Evolutionary conservation across 805 yeast genomes (phyloP).

Genomic region (Ogataea zsoltii): DNA sequence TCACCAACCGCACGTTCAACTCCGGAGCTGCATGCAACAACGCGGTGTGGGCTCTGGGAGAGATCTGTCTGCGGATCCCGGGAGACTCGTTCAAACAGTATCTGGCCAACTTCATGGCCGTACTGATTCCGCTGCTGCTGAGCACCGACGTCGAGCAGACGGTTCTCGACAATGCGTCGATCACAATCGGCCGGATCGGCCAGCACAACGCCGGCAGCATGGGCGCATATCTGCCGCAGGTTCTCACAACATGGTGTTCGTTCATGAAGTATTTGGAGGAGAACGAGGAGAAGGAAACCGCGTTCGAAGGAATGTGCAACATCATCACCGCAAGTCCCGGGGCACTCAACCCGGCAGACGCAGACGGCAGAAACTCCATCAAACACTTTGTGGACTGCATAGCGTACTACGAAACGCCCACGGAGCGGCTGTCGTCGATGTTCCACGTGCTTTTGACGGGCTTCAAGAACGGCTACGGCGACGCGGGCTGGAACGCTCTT

Average conservation of each 20-base stretch:
- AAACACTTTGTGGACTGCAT: slow-evolving; percentile 59
- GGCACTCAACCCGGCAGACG: slow-evolving; percentile 49
- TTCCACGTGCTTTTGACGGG: slow-evolving; percentile 48
- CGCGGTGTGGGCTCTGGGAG: slow-evolving; percentile 94
- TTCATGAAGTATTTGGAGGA: slow-evolving; percentile 68
- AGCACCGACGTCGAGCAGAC: slow-evolving; percentile 56
- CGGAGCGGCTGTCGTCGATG: slow-evolving; percentile 42
- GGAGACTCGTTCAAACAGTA: slow-evolving; percentile 50
- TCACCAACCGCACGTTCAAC: slow-evolving; percentile 50
- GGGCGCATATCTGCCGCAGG: slow-evolving; percentile 57
- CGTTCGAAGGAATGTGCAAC: slow-evolving; percentile 81
- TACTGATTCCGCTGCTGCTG: slow-evolving; percentile 61
- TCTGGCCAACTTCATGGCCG: slow-evolving; percentile 51
- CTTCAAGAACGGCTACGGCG: slow-evolving; percentile 50
- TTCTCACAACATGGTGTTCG: slow-evolving; percentile 69
- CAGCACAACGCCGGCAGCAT: slow-evolving; percentile 57
- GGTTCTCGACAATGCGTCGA: slow-evolving; percentile 83
- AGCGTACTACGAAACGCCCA: slow-evolving; percentile 53
- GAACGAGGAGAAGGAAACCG: slow-evolving; percentile 84
- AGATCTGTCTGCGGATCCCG: slow-evolving; percentile 64
- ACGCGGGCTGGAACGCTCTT: slow-evolving; percentile 29
- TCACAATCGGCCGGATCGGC: slow-evolving; percentile 87
- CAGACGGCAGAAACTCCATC: slow-evolving; percentile 47
- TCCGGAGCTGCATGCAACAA: slow-evolving; percentile 75
- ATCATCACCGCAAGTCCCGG: slow-evolving; percentile 67